A percentile compares a stretch with the other conserved stretches of the same genome.
phyloP scores from a whole-genome alignment of 192 early-diverging fungal species.

The Backusella mclennaniae region DNA sequence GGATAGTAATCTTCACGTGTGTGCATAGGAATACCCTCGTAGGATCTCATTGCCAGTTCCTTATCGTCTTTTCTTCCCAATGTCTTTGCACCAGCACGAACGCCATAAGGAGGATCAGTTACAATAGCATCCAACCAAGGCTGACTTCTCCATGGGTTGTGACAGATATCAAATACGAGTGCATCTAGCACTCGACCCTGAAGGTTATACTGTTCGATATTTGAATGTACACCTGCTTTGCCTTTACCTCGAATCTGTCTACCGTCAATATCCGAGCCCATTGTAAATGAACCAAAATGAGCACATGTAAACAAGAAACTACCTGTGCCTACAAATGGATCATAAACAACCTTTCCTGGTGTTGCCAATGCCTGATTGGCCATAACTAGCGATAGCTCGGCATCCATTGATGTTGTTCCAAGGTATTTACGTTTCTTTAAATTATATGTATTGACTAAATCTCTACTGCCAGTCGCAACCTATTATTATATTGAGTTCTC shows the following conservation, averaged over 20 bases:
- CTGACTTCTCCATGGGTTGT: slow-evolving; percentile 73
- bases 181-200: slow-evolving; percentile 73
- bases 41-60: slow-evolving; percentile 41
- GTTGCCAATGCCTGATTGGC: slow-evolving; percentile 84
- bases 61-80: slow-evolving; percentile 64
- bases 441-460: slow-evolving; percentile 79
- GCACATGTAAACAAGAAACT: slow-evolving; percentile 91
- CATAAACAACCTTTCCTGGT: slow-evolving; percentile 79
- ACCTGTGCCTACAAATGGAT: slow-evolving; percentile 98
- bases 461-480: slow-evolving; percentile 70
- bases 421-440: slow-evolving; percentile 94
- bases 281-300: slow-evolving; percentile 87
- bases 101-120: slow-evolving; percentile 95
- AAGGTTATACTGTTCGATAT: slow-evolving; percentile 83
- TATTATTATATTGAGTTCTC: slow-evolving; percentile 18
- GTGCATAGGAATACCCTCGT: slow-evolving; percentile 46
- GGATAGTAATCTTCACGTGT: slow-evolving; percentile 72
- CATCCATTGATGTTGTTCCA: slow-evolving; percentile 98
- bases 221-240: slow-evolving; percentile 64
- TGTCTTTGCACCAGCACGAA: slow-evolving; percentile 94
- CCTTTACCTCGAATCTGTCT: slow-evolving; percentile 92
- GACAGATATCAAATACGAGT: slow-evolving; percentile 83
- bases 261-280: slow-evolving; percentile 98
- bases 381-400: slow-evolving; percentile 95
- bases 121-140: slow-evolving; percentile 88